Evolutionary conservation across 306 rosid species (phyloP).

Genomic region (Cucurbita ficifolia): DNA sequence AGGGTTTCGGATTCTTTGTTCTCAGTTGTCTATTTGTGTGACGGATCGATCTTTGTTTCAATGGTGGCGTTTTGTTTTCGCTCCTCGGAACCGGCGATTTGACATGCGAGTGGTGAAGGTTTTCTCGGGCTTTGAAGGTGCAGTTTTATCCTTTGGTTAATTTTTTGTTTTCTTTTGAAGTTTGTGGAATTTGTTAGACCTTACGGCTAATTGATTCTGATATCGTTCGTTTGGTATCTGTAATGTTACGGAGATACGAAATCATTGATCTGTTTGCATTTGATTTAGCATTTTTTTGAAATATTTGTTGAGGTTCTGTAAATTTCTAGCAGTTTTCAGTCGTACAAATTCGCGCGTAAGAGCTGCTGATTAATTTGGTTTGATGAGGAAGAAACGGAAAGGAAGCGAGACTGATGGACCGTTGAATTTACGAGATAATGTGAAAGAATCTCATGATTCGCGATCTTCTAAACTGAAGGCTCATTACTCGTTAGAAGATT

Average conservation of each 20-base stretch:
- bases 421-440: slow-evolving; percentile 22
- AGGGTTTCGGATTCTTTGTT: slow-evolving; percentile 43
- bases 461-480: slow-evolving; percentile 42
- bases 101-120: background rate
- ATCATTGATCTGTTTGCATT: background rate
- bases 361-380: slow-evolving; percentile 13
- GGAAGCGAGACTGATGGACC: slow-evolving; percentile 57
- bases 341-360: slow-evolving; percentile 2
- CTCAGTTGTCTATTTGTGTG: background rate
- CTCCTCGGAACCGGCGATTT: background rate
- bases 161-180: background rate
- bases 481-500: slow-evolving; percentile 75
- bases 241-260: background rate
- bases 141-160: background rate
- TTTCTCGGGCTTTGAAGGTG: background rate
- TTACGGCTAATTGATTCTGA: background rate
- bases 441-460: slow-evolving; percentile 31
- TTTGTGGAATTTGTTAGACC: background rate
- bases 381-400: slow-evolving; percentile 96
- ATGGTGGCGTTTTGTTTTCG: background rate
- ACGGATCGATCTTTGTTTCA: background rate
- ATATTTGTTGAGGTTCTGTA: background rate
- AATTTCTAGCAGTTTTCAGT: slow-evolving; percentile 5
- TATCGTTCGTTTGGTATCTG: background rate
- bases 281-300: background rate